These are phyloP conservation scores for Exophiala sideris DNA, from an alignment of 2,329 filamentous ascomycete genomes.

Conservation along the genomic window DNA sequence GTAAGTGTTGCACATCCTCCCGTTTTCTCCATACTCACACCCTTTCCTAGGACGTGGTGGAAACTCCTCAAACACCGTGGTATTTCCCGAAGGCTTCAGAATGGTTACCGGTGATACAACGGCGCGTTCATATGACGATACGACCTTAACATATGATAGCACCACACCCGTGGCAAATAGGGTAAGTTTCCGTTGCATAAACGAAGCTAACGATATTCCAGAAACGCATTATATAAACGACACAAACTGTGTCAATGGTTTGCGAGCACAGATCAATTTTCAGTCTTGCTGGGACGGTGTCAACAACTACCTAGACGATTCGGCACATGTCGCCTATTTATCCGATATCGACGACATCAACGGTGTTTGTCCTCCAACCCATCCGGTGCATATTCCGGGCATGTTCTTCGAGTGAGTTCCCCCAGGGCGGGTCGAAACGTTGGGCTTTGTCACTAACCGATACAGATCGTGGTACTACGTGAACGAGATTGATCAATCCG, in stretches of 20 bases:
- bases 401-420: conserved; percentile 71
- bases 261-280: conserved; percentile 82
- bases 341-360: conserved; percentile 62
- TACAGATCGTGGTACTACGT: conserved; percentile 53
- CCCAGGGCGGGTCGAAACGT: not conserved
- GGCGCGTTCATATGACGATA: conserved; percentile 38
- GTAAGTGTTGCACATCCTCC: conserved; percentile 27
- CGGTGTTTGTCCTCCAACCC: conserved; percentile 70
- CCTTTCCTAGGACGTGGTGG: conserved; percentile 33
- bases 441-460: conserved; percentile 27
- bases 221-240: conserved; percentile 73
- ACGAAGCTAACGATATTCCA: conserved; percentile 51
- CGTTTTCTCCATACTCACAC: conserved; percentile 33
- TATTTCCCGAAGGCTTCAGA: conserved; percentile 73
- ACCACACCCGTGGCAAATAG: conserved; percentile 62
- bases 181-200: conserved; percentile 86
- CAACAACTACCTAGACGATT: conserved; percentile 52
- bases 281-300: conserved; percentile 84
- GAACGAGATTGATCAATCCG: conserved; percentile 37
- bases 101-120: conserved; percentile 79
- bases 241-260: conserved; percentile 70
- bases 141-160: conserved; percentile 34
- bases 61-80: conserved; percentile 56
- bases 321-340: conserved; percentile 74
- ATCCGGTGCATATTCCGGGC: conserved; percentile 65